Base-by-base conservation (phyloP, 1,139 yeast genomes). In the Lipomyces yarrowii region DNA sequence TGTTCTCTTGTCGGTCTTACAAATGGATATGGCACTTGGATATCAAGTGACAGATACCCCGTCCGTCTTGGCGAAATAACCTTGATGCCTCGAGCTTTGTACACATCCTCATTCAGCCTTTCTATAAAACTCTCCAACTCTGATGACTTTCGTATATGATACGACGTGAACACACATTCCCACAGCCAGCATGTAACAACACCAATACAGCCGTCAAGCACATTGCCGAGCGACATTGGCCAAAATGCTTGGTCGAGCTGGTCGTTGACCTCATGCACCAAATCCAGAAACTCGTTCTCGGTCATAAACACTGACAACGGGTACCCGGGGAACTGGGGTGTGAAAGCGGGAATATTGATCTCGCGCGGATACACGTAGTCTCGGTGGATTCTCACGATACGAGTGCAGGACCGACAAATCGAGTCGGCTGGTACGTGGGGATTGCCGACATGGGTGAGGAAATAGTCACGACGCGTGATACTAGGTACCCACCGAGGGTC, bases 401-500 rank as follows among this genome's bases (percentile, higher is more conserved):
- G 59, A 33, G 63, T 60, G 46, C n/a, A 30, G 18, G 15, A 18
- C 15, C 55, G 26, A 15, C 42, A 15, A 15, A 6, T 15, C 18
- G 58, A 32, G 42, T 55, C 59, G 23, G 42, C 30, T 10, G 55
- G 56, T 13, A 33, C 63, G 56, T 60, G 48, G 10, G 46, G 46
- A 35, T 60, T 60, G 18, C 35, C 26, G 35, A 51, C 48, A 59
- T 60, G 63, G 3, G 63, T 56, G 54, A 46, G 59, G 59, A 23
- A 56, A 55, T 56, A 51, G 39, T 53, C 59, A 18, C 59, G 51
- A 10, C 11, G 18, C 37, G 48, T n/a, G 8, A 55, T 37, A 55
- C 59, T 54, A 23, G 59, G 63, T 46, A 59, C 57, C 63, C 63
- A 60, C 18, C 58, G 63, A 6, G 63, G 63, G 21, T 60, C 63